Evolutionary conservation across 2,329 filamentous ascomycete genomes (phyloP), one percentile per base, ranked within the genome.

Genomic region (Alternaria alternata): DNA sequence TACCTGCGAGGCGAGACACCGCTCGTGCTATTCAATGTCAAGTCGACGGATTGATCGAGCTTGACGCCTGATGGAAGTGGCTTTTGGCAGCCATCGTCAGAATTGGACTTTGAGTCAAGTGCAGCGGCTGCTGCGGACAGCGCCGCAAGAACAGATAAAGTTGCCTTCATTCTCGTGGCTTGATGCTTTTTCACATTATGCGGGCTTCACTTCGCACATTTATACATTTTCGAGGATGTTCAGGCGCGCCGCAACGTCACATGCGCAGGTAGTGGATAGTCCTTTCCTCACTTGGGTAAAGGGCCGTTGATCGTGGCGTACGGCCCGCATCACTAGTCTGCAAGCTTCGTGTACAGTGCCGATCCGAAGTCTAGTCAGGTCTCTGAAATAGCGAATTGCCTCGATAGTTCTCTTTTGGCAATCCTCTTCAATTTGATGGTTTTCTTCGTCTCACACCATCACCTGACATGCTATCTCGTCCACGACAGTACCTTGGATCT

Each of bases 1-100:
- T 79, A 81, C 8, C 70, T 72, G 7, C 80, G 76, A 9, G 67
- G 59, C 7, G 68, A 54, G 3, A 70, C 44, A 16, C 77, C 77
- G 28, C 71, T 74, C 32, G 67, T 46, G 54, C 74, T 76, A 9
- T 59, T 26, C 28, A 78, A 68, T 4, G 66, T 71, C 18, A 70
- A 62, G 32, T 72, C 63, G n/a, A 63, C 64, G 3, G 71, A 72
- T n/a, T 62, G 36, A 6, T 66, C 73, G 3, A 62, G 61, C n/a
- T 63, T 22, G 16, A 77, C 46, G 16, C 55, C 65, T 3, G 58
- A 16, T 3, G 74, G 73, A 11, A 74, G 44, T 8, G 65, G 11
- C 28, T 70, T 68, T n/a, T 59, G 60, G 51, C 68, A 48, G 63
- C 66, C 42, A 20, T 11, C 24, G 49, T 43, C 46, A 3, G 24